Percentiles rank a stretch among this genome's conserved stretches.
Conservation (phyloP, 768 basidiomycete species). For the Plicaturopsis crispa region DNA sequence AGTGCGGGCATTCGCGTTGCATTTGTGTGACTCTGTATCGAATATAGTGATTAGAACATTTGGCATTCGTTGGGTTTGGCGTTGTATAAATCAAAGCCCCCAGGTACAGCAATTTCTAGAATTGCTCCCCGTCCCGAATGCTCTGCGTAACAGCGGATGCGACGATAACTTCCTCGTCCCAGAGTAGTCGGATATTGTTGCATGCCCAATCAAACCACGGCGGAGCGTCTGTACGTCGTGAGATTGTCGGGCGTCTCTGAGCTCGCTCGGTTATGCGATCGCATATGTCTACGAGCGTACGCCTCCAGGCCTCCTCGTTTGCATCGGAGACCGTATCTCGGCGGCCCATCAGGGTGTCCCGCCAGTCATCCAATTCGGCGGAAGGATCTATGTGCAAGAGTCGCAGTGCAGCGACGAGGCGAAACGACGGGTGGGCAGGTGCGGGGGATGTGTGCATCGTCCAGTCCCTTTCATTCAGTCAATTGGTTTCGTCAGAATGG, state of each 20-base stretch:
- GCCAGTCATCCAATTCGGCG: slow-evolving; percentile 33
- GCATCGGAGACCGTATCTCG: slow-evolving; percentile 35
- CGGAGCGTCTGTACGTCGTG: neutral
- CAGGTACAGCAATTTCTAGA: too few relatives aligned
- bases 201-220: slow-evolving; percentile 26
- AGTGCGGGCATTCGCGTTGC: too few relatives aligned
- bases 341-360: slow-evolving; percentile 40
- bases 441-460: slow-evolving; percentile 55
- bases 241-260: slow-evolving; percentile 1
- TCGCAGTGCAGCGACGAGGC: slow-evolving; percentile 65
- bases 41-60: too few relatives aligned
- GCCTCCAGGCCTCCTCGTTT: slow-evolving; percentile 44
- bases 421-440: slow-evolving; percentile 73
- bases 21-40: too few relatives aligned
- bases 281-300: slow-evolving; percentile 32
- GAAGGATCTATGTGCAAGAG: slow-evolving; percentile 46
- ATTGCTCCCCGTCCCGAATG: slow-evolving; percentile 37
- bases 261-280: slow-evolving; percentile 26
- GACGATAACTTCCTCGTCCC: slow-evolving; percentile 55
- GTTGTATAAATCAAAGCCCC: too few relatives aligned
- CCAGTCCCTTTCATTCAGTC: slow-evolving; percentile 55
- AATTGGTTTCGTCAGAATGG: slow-evolving; percentile 1
- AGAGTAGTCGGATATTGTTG: slow-evolving; percentile 40
- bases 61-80: too few relatives aligned
- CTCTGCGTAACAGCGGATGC: slow-evolving; percentile 39